A percentile compares a stretch with the other conserved stretches of the same genome.
Conservation (phyloP, 1,284 basidiomycete species). For the Heterobasidion parviporum region DNA sequence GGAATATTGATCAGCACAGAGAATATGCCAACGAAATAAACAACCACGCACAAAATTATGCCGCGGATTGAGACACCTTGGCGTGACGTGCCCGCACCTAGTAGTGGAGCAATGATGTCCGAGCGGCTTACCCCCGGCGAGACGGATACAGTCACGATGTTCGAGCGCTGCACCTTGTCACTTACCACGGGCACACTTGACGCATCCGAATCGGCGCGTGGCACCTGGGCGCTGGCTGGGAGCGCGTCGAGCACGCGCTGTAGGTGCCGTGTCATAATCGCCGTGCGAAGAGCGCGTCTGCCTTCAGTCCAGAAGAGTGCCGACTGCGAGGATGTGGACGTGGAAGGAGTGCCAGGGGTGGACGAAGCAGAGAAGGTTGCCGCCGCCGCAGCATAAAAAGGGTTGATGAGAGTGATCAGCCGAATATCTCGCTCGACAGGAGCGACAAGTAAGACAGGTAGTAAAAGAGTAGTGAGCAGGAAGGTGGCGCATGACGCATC, state of each 20-base stretch:
- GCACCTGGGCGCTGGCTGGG: conserved; percentile 47
- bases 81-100: conserved; percentile 35
- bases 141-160: conserved; percentile 63
- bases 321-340: conserved; percentile 6
- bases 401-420: conserved; percentile 74
- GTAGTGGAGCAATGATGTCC: conserved; percentile 52
- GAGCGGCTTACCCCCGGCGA: conserved; percentile 66
- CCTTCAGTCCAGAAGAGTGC: conserved; percentile 54
- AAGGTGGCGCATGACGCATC: conserved; percentile 60
- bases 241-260: conserved; percentile 75
- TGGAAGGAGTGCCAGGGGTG: conserved; percentile 16
- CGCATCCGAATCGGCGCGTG: conserved; percentile 36
- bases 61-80: conserved; percentile 31
- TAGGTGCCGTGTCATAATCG: conserved; percentile 61
- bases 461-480: conserved; percentile 66
- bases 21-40: not conserved
- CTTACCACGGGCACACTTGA: conserved; percentile 39
- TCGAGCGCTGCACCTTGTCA: conserved; percentile 47
- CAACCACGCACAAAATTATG: conserved; percentile 31
- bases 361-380: conserved; percentile 32
- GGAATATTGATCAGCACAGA: not conserved
- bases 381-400: conserved; percentile 73
- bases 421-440: conserved; percentile 81
- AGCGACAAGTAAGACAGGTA: conserved; percentile 70
- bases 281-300: conserved; percentile 51